Conservation (phyloP, 345 rosid genomes). For the Gossypium ekmanianum region DNA sequence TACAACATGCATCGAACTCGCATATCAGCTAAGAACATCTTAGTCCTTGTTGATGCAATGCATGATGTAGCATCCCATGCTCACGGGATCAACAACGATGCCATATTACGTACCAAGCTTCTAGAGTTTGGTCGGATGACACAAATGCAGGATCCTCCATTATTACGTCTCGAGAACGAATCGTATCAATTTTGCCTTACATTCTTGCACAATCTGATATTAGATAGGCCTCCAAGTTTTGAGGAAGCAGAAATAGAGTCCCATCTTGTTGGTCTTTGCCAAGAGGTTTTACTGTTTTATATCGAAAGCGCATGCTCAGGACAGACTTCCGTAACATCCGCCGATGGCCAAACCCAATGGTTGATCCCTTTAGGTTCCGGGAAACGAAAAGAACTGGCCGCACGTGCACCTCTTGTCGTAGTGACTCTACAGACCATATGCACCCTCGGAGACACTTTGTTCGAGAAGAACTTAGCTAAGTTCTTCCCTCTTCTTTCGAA, state of each 20-base stretch:
- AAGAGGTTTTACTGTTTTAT: constrained; percentile 70
- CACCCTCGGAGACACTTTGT: constrained; percentile 63
- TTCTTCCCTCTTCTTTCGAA: constrained; percentile 77
- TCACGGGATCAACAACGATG: constrained; percentile 59
- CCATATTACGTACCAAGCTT: constrained; percentile 54
- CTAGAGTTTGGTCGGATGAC: constrained; percentile 78
- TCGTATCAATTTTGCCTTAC: constrained; percentile 91
- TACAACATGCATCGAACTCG: constrained; percentile 69
- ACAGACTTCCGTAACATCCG: constrained; percentile 38
- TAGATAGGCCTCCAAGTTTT: constrained; percentile 46
- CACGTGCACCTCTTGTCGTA: constrained; percentile 66
- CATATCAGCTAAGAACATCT: constrained; percentile 65
- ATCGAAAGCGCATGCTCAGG: constrained; percentile 47
- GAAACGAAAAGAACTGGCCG: constrained; percentile 73
- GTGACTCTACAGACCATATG: constrained; percentile 67
- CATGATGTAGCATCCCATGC: constrained; percentile 82
- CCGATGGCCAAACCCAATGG: constrained; percentile 48
- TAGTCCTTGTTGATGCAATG: constrained; percentile 75
- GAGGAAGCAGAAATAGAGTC: constrained; percentile 58
- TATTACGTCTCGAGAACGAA: constrained; percentile 88
- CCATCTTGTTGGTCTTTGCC: constrained; percentile 60
- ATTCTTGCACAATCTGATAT: constrained; percentile 73
- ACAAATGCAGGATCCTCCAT: constrained; percentile 98
- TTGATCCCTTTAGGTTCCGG: constrained; percentile 84
- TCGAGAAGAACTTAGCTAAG: constrained; percentile 58